Conservation (phyloP, 805 yeast species). For the Yamadazyma endophytica region DNA sequence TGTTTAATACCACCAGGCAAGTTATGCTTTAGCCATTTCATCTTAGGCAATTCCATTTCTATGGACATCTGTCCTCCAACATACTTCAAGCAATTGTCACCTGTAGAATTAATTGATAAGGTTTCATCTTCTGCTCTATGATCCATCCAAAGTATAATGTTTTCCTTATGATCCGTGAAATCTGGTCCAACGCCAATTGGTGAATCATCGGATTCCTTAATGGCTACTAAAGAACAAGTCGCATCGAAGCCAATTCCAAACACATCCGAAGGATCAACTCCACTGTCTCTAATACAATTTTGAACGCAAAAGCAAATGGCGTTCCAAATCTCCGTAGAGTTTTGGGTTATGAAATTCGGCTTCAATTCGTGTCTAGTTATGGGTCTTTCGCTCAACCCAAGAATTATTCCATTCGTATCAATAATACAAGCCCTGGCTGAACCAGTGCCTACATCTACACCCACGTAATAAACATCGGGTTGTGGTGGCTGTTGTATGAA, state of each 20-base stretch:
- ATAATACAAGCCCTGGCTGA: constrained; percentile 93
- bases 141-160: constrained; percentile 97
- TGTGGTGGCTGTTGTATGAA: constrained; percentile 33
- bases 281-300: constrained; percentile 68
- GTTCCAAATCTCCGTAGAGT: constrained; percentile 88
- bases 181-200: constrained; percentile 94
- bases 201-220: constrained; percentile 56
- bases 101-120: constrained; percentile 71
- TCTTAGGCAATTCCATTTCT: constrained; percentile 97
- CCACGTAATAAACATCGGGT: constrained; percentile 57
- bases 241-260: constrained; percentile 96
- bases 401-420: constrained; percentile 75
- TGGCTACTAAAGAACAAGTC: constrained; percentile 88
- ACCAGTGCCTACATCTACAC: constrained; percentile 97
- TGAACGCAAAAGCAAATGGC: constrained; percentile 80
- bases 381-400: constrained; percentile 74
- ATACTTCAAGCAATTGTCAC: constrained; percentile 75
- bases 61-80: constrained; percentile 98
- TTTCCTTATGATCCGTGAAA: constrained; percentile 65
- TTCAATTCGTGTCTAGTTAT: constrained; percentile 73
- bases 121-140: constrained; percentile 89
- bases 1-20: constrained; percentile 55
- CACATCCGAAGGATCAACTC: constrained; percentile 61
- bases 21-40: constrained; percentile 90
- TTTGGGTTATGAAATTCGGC: constrained; percentile 76